Evolutionary conservation across 345 rosid genomes (phyloP).

Genomic region (Hirschfeldia incana): DNA sequence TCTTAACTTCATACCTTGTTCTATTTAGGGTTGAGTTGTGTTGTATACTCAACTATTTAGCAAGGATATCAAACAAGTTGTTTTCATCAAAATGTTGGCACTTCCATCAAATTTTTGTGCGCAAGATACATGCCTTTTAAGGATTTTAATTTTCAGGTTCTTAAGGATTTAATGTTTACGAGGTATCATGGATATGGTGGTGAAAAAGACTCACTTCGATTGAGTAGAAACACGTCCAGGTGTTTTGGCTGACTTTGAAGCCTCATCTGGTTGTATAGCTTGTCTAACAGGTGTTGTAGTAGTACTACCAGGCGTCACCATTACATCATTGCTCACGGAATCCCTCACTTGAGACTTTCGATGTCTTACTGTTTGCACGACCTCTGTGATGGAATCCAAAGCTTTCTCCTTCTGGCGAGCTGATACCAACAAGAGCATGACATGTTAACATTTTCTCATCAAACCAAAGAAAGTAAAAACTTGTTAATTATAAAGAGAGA

Average conservation of each 20-base stretch:
- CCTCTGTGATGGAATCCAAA: slow-evolving; percentile 80
- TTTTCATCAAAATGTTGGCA: slow-evolving; percentile 16
- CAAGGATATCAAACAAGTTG: not conserved
- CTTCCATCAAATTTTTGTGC: slow-evolving; percentile 9
- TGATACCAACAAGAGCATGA: slow-evolving; percentile 38
- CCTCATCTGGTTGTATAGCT: slow-evolving; percentile 44
- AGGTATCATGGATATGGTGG: not conserved
- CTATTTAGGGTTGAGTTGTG: not conserved
- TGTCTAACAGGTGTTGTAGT: slow-evolving; percentile 46
- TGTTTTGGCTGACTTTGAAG: slow-evolving; percentile 50
- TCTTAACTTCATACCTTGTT: too few species aligned
- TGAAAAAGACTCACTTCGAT: slow-evolving; percentile 52
- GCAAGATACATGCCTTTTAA: slow-evolving; percentile 9
- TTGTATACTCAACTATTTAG: not conserved
- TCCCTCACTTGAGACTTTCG: slow-evolving; percentile 53
- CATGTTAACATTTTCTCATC: slow-evolving; percentile 8
- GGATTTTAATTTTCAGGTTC: not conserved
- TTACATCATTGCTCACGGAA: slow-evolving; percentile 38
- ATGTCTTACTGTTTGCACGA: slow-evolving; percentile 71
- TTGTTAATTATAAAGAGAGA: slow-evolving; percentile 1
- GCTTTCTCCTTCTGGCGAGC: slow-evolving; percentile 90
- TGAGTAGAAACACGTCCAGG: slow-evolving; percentile 57
- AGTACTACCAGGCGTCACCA: slow-evolving; percentile 15
- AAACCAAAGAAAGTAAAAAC: not conserved
- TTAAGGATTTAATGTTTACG: not conserved